phyloP scores from a whole-genome alignment of 441 rosid species.

The Gossypium lobatum region DNA sequence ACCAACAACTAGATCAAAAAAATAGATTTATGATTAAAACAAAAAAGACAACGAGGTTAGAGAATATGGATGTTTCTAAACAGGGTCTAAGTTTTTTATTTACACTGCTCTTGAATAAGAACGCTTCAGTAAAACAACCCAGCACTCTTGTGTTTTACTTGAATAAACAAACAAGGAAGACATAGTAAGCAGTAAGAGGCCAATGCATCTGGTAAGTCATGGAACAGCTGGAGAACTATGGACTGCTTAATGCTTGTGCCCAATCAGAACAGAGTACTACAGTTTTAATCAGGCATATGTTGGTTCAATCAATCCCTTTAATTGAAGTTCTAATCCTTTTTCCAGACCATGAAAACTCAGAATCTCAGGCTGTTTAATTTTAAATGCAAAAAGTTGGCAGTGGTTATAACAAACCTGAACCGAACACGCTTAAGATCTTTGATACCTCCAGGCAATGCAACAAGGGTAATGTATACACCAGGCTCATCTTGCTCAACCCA shows the following conservation, averaged over 20 bases:
- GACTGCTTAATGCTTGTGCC: not conserved
- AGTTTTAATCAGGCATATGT: not conserved
- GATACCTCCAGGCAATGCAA: conserved; percentile 45
- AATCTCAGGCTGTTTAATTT: not conserved
- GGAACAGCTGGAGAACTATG: not conserved
- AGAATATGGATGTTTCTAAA: not conserved
- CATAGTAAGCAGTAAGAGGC: not conserved
- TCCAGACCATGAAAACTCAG: not conserved
- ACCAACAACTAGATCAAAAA: not conserved
- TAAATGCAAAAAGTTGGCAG: not conserved
- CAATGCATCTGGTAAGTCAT: not conserved
- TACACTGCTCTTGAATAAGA: not conserved
- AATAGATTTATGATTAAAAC: not conserved
- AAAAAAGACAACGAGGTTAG: not conserved
- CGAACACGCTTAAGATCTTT: conserved; percentile 60
- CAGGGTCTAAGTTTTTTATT: not conserved
- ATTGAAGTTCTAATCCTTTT: not conserved
- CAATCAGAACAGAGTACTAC: not conserved
- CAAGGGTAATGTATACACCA: conserved; percentile 50
- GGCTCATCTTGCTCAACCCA: conserved; percentile 66
- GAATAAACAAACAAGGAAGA: not conserved
- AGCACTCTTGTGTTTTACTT: not conserved
- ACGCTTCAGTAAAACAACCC: not conserved
- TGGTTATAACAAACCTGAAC: conserved; percentile 40
- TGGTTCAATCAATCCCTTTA: conserved; percentile 2